Base-by-base conservation (phyloP, 768 basidiomycete genomes). In the Amanita pseudoporphyria region DNA sequence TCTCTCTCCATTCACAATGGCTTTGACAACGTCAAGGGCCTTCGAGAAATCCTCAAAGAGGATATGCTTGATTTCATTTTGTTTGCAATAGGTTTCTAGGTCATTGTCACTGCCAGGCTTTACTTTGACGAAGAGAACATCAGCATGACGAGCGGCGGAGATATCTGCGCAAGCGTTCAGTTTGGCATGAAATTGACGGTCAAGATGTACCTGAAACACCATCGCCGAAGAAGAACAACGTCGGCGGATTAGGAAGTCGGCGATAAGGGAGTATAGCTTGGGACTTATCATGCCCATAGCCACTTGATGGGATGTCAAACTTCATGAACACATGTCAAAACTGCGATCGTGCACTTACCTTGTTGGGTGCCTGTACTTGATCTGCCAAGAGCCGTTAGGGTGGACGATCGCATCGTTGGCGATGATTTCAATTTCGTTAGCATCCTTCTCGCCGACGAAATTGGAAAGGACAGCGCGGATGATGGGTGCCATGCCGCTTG, bases 211-310 rank as follows among this genome's bases (percentile, higher is more conserved):
- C 92, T 49, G 90, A 93, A 44, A 96, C 96, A 30, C 96, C 96
- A 62, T 99, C 96, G 0, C 96, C 96, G 55, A 96, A 94, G 78
- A 96, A 99, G 68, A 99, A 95, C 9, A 95, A 71, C 1, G 77
- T 82, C 2, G 96, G 95, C 4, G 82, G 79, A 41, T 78, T 62
- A 5, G 70, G 57, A 37, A 94, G 73, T 36, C 72, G 67, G n/a
- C 82, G 73, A 67, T 97, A 99, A 0, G 90, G 94, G 30, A 94
- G 69, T 57, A 98, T 97, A 2, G 95, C 91, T 57, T 84, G 85
- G 6, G 87, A 91, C 69, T 99, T 99, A 67, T 99, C 96, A 62
- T 99, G 96, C 0, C 96, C 96, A 58, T 78, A 97, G 1, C 78
- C 81, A 58, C 90, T 91, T 54, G 21, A 24, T 16, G 26, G 19